phyloP scores from a whole-genome alignment of 164 flowering plant genomes.

The Macadamia integrifolia region DNA sequence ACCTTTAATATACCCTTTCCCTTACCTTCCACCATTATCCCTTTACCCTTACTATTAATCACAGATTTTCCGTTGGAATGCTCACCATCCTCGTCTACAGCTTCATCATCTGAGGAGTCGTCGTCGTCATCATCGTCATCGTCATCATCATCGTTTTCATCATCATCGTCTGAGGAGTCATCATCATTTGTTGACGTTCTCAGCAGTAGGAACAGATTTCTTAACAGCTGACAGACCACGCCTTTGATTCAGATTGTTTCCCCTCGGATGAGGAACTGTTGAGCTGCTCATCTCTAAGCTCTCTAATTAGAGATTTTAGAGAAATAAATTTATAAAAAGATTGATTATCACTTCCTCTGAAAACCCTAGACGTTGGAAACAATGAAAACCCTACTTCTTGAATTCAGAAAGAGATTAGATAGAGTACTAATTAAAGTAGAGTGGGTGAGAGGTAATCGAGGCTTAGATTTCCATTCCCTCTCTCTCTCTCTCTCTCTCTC shows the following conservation, averaged over 20 bases:
- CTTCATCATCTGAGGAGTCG: conserved; percentile 12
- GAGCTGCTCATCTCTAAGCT: conserved; percentile 20
- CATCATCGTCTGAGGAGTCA: too few species aligned
- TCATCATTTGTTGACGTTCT: conserved; percentile 22
- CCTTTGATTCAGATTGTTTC: conserved; percentile 15
- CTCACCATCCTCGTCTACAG: conserved; percentile 23
- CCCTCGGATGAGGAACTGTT: conserved; percentile 13
- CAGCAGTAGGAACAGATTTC: conserved; percentile 14
- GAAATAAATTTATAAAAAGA: too few species aligned
- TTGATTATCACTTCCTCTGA: background rate
- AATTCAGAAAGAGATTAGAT: background rate
- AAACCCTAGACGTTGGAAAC: background rate
- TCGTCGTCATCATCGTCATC: conserved; percentile 17
- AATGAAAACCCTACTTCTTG: background rate
- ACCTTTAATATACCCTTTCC: conserved; percentile 57
- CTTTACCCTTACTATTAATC: conserved; percentile 55
- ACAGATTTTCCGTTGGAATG: conserved; percentile 20
- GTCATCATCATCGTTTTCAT: background rate
- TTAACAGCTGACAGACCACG: conserved; percentile 22
- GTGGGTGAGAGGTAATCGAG: background rate
- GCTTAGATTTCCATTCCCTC: background rate
- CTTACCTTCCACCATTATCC: conserved; percentile 36
- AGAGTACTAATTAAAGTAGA: background rate
- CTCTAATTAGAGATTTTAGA: background rate
- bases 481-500: too few species aligned